These are phyloP conservation scores for Colletotrichum lindemuthianum DNA, from an alignment of 2,329 filamentous ascomycete genomes.

Conservation along the genomic window DNA sequence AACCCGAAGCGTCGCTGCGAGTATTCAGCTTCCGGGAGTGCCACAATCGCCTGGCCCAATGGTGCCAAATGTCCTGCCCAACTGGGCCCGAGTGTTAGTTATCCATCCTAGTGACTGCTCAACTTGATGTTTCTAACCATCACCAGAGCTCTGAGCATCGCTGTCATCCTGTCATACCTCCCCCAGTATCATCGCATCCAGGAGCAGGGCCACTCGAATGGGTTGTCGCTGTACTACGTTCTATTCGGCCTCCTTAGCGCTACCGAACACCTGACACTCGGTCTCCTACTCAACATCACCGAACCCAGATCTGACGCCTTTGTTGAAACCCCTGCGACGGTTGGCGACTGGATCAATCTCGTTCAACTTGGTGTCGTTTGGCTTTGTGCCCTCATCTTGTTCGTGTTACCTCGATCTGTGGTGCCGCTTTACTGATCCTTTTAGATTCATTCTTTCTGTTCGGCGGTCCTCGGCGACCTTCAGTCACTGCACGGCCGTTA, in stretches of 20 bases:
- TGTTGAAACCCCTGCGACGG: conserved; percentile 12
- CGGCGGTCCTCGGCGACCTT: neutral
- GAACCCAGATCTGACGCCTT: conserved; percentile 4
- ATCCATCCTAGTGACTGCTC: neutral
- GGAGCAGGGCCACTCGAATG: conserved; percentile 16
- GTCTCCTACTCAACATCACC: conserved; percentile 17
- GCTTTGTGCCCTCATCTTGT: conserved; percentile 6
- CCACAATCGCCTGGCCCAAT: neutral
- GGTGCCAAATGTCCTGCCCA: conserved; percentile 13
- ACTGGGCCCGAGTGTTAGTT: conserved; percentile 17
- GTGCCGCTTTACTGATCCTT: neutral
- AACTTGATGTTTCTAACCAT: neutral
- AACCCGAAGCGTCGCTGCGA: too few species aligned
- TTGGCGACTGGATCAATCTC: conserved; percentile 30
- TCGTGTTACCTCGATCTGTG: neutral
- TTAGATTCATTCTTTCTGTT: neutral
- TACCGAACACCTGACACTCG: conserved; percentile 17
- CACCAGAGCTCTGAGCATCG: neutral
- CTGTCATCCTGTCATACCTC: conserved; percentile 1
- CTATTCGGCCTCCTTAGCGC: conserved; percentile 8
- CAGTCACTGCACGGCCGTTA: too few species aligned
- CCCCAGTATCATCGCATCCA: conserved; percentile 23
- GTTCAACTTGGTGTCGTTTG: conserved; percentile 15
- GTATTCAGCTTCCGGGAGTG: too few species aligned
- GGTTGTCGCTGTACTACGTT: conserved; percentile 18